Conservation (phyloP, 2,329 filamentous ascomycete species). For the Paracamarosporium sp. region DNA sequence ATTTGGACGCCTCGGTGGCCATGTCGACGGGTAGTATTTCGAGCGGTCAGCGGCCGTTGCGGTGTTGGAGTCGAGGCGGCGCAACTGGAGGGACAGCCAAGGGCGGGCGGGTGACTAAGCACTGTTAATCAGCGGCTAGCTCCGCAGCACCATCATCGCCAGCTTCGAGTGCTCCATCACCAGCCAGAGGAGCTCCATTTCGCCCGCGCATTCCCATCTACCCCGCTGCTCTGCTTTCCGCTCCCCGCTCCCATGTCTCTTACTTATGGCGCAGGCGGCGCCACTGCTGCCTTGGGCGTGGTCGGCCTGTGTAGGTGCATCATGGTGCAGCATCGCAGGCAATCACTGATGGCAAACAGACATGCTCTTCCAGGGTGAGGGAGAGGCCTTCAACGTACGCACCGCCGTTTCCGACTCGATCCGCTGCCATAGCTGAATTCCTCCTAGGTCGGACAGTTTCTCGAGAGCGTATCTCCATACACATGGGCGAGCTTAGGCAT, state of each 20-base stretch:
- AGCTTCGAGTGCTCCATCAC: slow-evolving; percentile 30
- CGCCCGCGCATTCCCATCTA: slow-evolving; percentile 32
- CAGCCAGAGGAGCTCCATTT: slow-evolving; percentile 33
- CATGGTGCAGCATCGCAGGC: slow-evolving; percentile 22
- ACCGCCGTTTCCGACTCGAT: background rate
- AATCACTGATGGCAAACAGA: slow-evolving; percentile 64
- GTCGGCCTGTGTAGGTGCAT: slow-evolving; percentile 77
- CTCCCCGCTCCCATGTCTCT: slow-evolving; percentile 66
- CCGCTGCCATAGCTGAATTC: slow-evolving; percentile 14
- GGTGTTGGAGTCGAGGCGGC: slow-evolving; percentile 9
- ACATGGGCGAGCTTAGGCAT: slow-evolving; percentile 93
- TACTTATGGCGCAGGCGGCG: slow-evolving; percentile 72
- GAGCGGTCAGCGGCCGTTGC: slow-evolving; percentile 14
- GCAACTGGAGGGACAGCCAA: too few species aligned
- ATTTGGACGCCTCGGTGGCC: slow-evolving; percentile 51
- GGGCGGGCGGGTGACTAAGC: slow-evolving; percentile 25
- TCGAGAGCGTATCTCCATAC: slow-evolving; percentile 92
- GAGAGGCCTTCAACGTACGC: slow-evolving; percentile 91
- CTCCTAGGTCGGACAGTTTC: slow-evolving; percentile 82
- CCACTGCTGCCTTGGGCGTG: slow-evolving; percentile 71
- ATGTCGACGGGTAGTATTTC: slow-evolving; percentile 25
- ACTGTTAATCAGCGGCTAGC: slow-evolving; percentile 29
- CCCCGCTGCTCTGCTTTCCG: slow-evolving; percentile 17
- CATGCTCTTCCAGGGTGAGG: slow-evolving; percentile 97
- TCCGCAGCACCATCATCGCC: slow-evolving; percentile 35